These are phyloP conservation scores for Heritiera littoralis DNA, from an alignment of 345 rosid genomes.

Conservation along the genomic window DNA sequence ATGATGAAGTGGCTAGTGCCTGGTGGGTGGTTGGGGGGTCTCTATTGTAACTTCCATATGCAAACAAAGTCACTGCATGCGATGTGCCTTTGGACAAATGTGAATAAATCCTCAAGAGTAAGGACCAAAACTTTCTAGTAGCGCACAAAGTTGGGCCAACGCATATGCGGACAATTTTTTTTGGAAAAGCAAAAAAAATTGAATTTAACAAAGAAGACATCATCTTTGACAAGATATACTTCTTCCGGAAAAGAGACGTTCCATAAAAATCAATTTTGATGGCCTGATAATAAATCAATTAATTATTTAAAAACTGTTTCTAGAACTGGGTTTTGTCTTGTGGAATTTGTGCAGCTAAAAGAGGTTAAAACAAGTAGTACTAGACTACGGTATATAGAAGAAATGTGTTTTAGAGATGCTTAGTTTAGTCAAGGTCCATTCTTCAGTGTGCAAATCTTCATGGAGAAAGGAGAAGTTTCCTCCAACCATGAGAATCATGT, in stretches of 20 bases:
- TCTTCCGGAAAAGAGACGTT: not conserved
- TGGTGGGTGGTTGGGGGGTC: conserved; percentile 22
- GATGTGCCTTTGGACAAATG: not conserved
- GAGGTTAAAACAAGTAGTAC: not conserved
- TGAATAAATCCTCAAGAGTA: not conserved
- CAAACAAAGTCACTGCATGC: conserved; percentile 3
- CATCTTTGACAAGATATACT: not conserved
- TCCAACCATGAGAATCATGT: not conserved
- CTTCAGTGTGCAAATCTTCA: not conserved
- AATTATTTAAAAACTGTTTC: not conserved
- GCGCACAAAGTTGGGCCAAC: not conserved
- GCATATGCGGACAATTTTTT: not conserved
- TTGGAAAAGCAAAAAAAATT: not conserved
- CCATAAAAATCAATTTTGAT: not conserved
- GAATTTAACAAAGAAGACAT: conserved; percentile 5
- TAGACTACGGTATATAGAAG: not conserved
- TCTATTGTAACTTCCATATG: not conserved
- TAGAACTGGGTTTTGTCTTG: too few relatives aligned
- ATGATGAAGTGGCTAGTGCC: not conserved
- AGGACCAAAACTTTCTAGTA: not conserved
- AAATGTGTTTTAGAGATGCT: not conserved
- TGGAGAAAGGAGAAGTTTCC: too few relatives aligned
- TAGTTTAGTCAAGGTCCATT: not conserved
- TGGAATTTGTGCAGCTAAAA: not conserved
- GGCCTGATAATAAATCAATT: not conserved